A percentile compares a stretch with the other conserved stretches of the same genome.
phyloP scores from a whole-genome alignment of 148 eudicot genomes.

The Amaranthus hypochondriacus region DNA sequence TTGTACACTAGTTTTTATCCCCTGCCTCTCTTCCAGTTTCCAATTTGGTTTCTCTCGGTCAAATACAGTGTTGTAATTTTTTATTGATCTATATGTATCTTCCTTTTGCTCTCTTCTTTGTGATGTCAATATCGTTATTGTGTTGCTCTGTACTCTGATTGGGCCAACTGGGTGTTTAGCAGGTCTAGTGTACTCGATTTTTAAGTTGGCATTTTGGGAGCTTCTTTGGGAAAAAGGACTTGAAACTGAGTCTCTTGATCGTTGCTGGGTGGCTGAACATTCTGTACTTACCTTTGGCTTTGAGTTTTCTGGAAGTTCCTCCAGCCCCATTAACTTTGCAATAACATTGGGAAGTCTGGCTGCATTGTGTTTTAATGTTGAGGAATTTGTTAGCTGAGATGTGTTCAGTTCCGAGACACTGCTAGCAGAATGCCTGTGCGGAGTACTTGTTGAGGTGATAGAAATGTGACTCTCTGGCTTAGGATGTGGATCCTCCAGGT shows the following conservation, averaged over 20 bases:
- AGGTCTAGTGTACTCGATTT: slow-evolving; percentile 16
- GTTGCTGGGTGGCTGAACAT: slow-evolving; percentile 30
- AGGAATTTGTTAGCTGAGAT: no score
- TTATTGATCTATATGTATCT: slow-evolving; percentile 12
- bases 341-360: no score
- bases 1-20: slow-evolving; percentile 14
- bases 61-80: slow-evolving; percentile 9
- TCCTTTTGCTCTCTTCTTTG: slow-evolving; percentile 16
- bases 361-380: no score
- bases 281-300: slow-evolving; percentile 17
- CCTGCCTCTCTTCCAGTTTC: slow-evolving; percentile 31
- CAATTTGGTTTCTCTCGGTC: slow-evolving; percentile 13
- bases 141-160: slow-evolving; percentile 27
- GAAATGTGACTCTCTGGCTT: slow-evolving; percentile 24
- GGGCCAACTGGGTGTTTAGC: slow-evolving; percentile 10
- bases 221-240: slow-evolving; percentile 19
- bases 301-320: slow-evolving; percentile 49
- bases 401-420: no score
- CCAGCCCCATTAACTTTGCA: slow-evolving; percentile 18
- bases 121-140: slow-evolving; percentile 17
- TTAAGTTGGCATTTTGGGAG: slow-evolving; percentile 21
- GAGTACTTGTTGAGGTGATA: slow-evolving; percentile 13
- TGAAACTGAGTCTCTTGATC: slow-evolving; percentile 24
- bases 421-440: neutral
- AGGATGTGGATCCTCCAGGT: slow-evolving; percentile 4